phyloP scores from a whole-genome alignment of 768 basidiomycete genomes.

The Termitomyces sp. region DNA sequence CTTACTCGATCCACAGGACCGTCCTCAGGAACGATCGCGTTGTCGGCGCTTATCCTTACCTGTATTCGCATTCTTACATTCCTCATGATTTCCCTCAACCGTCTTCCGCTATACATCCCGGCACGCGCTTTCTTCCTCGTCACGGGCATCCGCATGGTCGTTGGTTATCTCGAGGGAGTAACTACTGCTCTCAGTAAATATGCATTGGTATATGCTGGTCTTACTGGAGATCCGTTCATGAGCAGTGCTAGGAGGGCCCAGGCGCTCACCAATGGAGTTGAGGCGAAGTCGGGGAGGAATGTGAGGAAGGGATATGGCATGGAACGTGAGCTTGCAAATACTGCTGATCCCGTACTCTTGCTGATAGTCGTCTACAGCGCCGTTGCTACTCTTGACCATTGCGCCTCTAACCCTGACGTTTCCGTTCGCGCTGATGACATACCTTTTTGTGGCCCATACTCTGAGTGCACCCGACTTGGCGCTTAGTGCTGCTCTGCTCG shows the following conservation, averaged over 20 bases:
- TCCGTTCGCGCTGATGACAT: constrained; percentile 77
- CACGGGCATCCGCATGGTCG: constrained; percentile 41
- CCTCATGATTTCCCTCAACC: constrained; percentile 43
- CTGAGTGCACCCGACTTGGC: constrained; percentile 66
- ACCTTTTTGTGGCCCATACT: constrained; percentile 86
- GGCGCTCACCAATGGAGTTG: constrained; percentile 33
- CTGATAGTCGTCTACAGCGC: constrained; percentile 29
- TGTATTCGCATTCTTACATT: constrained; percentile 55
- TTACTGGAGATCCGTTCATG: constrained; percentile 72
- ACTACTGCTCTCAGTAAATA: constrained; percentile 52
- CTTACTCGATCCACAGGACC: constrained; percentile 75
- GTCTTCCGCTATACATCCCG: constrained; percentile 50
- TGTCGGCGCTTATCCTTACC: constrained; percentile 75
- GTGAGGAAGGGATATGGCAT: constrained; percentile 44
- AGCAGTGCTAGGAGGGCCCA: constrained; percentile 44
- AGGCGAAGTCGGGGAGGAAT: constrained; percentile 26
- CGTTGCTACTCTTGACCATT: constrained; percentile 69
- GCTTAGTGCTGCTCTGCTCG: constrained; percentile 68
- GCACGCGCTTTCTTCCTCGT: constrained; percentile 40
- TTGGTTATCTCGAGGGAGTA: constrained; percentile 47
- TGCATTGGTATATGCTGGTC: constrained; percentile 66
- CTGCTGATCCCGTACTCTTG: background rate
- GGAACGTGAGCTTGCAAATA: constrained; percentile 44
- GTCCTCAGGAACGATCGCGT: constrained; percentile 73
- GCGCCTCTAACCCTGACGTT: constrained; percentile 77